phyloP scores from a whole-genome alignment of 768 basidiomycete genomes.

The Infundibulicybe gibba region DNA sequence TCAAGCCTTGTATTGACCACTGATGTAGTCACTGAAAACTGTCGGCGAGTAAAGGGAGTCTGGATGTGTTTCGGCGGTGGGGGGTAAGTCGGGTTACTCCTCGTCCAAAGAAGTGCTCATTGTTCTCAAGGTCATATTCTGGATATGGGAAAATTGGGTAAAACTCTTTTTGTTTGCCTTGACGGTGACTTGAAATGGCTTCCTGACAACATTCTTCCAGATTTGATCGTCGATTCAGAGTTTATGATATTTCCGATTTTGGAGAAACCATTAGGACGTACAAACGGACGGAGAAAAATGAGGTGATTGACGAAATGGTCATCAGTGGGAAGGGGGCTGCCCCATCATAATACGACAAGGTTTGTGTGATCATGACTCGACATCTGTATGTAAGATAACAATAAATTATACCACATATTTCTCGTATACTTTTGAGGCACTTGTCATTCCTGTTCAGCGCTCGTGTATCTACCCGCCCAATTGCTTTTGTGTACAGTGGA shows the following conservation, averaged over 20 bases:
- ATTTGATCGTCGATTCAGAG: constrained; percentile 88
- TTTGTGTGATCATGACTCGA: too few species aligned
- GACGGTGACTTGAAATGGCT: constrained; percentile 1
- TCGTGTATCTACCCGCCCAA: neutral
- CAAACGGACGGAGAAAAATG: constrained; percentile 75
- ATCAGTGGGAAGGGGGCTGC: constrained; percentile 53
- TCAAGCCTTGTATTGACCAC: neutral
- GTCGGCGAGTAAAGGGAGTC: constrained; percentile 77
- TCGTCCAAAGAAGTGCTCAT: neutral
- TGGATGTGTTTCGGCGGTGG: constrained; percentile 94
- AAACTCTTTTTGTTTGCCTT: constrained; percentile 16
- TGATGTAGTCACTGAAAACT: constrained; percentile 78
- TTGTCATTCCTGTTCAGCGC: neutral
- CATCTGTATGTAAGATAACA: too few species aligned
- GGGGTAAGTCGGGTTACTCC: constrained; percentile 43
- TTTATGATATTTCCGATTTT: constrained; percentile 84
- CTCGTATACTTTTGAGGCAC: neutral
- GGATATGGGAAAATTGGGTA: constrained; percentile 79
- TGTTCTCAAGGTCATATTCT: constrained; percentile 62
- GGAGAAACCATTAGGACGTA: constrained; percentile 91
- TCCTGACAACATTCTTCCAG: constrained; percentile 27
- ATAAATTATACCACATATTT: neutral
- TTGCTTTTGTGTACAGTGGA: constrained; percentile 1
- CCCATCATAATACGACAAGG: constrained; percentile 10
- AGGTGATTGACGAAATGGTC: constrained; percentile 60